These are phyloP conservation scores for Leccinum sublutescens DNA, from an alignment of 768 basidiomycete genomes.

Conservation along the genomic window DNA sequence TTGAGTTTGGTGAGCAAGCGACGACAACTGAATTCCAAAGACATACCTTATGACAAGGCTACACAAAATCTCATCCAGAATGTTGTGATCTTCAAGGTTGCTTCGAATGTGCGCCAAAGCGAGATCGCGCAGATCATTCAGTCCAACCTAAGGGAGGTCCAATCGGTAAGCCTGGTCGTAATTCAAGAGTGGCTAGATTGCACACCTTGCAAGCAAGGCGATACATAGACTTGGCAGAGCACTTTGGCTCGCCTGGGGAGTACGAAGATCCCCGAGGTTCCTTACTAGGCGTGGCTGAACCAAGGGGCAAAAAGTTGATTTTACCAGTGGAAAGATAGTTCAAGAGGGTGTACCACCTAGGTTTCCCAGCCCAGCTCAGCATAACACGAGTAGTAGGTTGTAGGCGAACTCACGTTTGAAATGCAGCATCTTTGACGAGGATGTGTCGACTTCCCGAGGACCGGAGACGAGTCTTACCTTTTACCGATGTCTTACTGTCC, in stretches of 20 bases:
- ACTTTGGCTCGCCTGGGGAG: constrained; percentile 13
- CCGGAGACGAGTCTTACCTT: neutral
- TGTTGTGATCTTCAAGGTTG: constrained; percentile 23
- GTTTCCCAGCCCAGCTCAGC: neutral
- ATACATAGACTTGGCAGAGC: constrained; percentile 47
- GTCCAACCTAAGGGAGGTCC: constrained; percentile 16
- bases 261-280: neutral
- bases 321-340: constrained; percentile 40
- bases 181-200: neutral
- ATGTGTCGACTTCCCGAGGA: constrained; percentile 15
- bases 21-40: neutral
- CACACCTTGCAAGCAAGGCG: constrained; percentile 40
- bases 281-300: constrained; percentile 11
- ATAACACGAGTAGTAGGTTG: neutral
- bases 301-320: constrained; percentile 33
- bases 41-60: constrained; percentile 20
- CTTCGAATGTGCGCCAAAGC: constrained; percentile 19
- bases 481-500: neutral
- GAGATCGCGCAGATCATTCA: constrained; percentile 14
- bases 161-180: neutral
- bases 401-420: constrained; percentile 20
- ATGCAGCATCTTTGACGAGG: constrained; percentile 25
- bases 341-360: constrained; percentile 39
- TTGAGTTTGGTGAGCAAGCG: neutral
- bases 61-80: constrained; percentile 22